Conservation (phyloP, 2,329 filamentous ascomycete genomes). For the Teratosphaeria gauchensis region DNA sequence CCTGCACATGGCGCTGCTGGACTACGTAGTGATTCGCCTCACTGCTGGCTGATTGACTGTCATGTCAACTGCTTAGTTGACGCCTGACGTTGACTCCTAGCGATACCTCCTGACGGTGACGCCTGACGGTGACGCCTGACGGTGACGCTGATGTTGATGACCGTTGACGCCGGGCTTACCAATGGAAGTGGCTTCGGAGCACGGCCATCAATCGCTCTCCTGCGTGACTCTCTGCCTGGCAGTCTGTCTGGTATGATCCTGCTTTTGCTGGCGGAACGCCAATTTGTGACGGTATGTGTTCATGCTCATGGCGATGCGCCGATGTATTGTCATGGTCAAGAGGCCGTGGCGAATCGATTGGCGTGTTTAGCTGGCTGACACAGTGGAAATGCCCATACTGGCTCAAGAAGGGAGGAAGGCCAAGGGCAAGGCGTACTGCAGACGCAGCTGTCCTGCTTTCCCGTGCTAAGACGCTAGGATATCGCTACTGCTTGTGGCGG, state of each 20-base stretch:
- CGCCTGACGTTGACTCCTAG: no score
- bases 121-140: no score
- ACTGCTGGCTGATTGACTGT: neutral
- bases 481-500: neutral
- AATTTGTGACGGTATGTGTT: neutral
- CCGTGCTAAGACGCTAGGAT: neutral
- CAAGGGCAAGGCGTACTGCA: neutral
- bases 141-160: no score
- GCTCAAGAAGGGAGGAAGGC: no score
- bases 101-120: no score
- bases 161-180: no score
- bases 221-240: no score
- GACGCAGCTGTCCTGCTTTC: neutral
- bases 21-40: neutral
- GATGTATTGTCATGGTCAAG: neutral
- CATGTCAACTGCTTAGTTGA: neutral
- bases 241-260: neutral
- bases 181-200: no score
- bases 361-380: no score
- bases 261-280: neutral
- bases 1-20: no score
- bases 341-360: neutral
- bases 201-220: no score
- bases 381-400: no score
- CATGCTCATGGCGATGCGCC: neutral